These are phyloP conservation scores for Urostyla sp. DNA, from an alignment of 73 alveolate genomes.

Conservation along the genomic window DNA sequence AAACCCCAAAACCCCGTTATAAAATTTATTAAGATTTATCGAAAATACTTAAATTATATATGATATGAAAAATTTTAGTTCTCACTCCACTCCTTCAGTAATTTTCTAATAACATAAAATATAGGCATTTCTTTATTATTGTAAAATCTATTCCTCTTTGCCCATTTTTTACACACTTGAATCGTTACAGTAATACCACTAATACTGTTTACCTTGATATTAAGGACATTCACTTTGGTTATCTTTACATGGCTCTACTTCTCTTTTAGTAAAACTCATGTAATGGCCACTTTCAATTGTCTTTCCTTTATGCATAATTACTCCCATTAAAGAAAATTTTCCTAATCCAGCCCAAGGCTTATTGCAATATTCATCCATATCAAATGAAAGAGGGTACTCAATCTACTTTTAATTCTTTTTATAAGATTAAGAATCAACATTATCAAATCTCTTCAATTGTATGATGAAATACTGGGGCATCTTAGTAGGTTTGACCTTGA, in stretches of 20 bases:
- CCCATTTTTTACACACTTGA: slow-evolving; percentile 2
- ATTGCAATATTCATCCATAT: slow-evolving; percentile 45
- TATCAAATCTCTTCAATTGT: slow-evolving; percentile 27
- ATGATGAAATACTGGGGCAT: slow-evolving; percentile 31
- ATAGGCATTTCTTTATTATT: slow-evolving; percentile 12
- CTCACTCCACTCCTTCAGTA: background rate
- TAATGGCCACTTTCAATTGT: slow-evolving; percentile 45
- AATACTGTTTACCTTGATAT: no score
- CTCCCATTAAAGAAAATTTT: background rate
- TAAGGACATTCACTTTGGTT: no score
- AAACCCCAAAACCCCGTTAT: no score
- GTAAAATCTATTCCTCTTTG: slow-evolving; percentile 2
- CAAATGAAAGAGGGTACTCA: slow-evolving; percentile 33
- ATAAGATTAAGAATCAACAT: background rate
- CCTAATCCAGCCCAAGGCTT: slow-evolving; percentile 29
- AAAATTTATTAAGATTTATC: no score
- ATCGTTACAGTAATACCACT: slow-evolving; percentile 53
- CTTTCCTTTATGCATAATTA: slow-evolving; percentile 20
- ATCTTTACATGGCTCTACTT: no score
- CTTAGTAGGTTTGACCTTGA: slow-evolving; percentile 11
- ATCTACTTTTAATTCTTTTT: slow-evolving; percentile 11
- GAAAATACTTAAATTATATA: no score
- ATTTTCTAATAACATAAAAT: background rate
- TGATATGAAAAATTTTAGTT: no score
- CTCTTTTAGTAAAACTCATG: slow-evolving; percentile 13